Evolutionary conservation across 352 stramenopile species (phyloP), one percentile per base, ranked within the genome.

Genomic region (Pythium rhizo-oryzae): DNA sequence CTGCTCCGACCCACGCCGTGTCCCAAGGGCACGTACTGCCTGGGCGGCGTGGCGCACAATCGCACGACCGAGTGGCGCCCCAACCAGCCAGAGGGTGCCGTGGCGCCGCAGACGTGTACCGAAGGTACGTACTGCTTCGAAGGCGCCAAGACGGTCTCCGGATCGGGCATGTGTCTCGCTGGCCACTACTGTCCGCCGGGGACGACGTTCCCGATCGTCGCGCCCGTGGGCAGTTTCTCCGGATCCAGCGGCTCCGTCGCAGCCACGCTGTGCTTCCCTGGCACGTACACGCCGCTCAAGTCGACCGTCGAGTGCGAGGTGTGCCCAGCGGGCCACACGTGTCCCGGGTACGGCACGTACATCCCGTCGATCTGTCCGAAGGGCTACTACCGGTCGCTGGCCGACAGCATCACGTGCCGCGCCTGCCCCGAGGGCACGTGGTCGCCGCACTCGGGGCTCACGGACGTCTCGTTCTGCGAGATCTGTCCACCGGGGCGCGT

Each of bases 101-200:
- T 84, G 11, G 89, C 96, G 19, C 96, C 96, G 4, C 97, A 99
- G 68, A 74, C 74, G 47, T 99, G 97, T 72, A 94, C 83, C 1
- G 97, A 99, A 81, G 97, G 97, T 15, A 98, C 91, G 1, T 99
- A 92, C 78, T 99, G 97, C 63, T 69, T 94, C 37, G 75, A 86
- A 62, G 85, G 84, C 47, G 96, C 93, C 1, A 77, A 87, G 35
- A 90, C 75, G 2, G 70, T 90, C 0, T 92, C 89, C 0, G 97
- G 94, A 11, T 94, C 84, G 24, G 86, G 85, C 1, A 74, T 83
- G 39, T 99, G 97, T 75, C 98, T 90, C 47, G 83, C 88, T 8
- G 97, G 97, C 2, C 97, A 99, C 69, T 99, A 99, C 71, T 99
- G 97, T 72, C 96, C 96, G 33, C 90, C 93, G 23, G 92, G 92